phyloP scores from a whole-genome alignment of 768 basidiomycete genomes.

The Hygrocybe coccinea region DNA sequence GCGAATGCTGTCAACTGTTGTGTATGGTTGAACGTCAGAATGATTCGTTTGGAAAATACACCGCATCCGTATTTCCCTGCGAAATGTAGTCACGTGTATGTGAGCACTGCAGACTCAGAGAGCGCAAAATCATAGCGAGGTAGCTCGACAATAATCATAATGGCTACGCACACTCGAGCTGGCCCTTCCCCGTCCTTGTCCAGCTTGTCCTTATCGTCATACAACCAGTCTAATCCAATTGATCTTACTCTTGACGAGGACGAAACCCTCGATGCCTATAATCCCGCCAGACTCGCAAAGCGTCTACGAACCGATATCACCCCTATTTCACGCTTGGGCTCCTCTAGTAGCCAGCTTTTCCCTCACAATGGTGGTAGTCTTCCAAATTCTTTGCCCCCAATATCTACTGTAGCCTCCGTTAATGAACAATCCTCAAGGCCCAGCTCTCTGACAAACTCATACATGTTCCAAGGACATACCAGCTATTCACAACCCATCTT shows the following conservation, averaged over 20 bases:
- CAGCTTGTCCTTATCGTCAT: conserved; percentile 35
- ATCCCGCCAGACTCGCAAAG: conserved; percentile 34
- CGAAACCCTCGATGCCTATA: conserved; percentile 37
- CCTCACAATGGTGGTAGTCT: conserved; percentile 2
- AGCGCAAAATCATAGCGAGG: no score
- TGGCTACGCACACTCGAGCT: conserved; percentile 25
- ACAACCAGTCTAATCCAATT: conserved; percentile 51
- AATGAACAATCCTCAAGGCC: conserved; percentile 8
- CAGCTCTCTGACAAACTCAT: conserved; percentile 8
- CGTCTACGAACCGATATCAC: conserved; percentile 37
- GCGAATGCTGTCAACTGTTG: no score
- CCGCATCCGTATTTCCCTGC: no score
- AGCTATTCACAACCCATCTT: not conserved
- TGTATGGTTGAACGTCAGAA: no score
- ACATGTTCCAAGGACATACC: conserved; percentile 14
- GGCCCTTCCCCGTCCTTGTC: conserved; percentile 30
- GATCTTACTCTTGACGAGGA: conserved; percentile 72
- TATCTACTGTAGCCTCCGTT: conserved; percentile 22
- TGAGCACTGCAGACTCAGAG: no score
- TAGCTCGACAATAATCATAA: conserved; percentile 8
- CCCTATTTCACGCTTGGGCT: not conserved
- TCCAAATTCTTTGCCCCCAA: conserved; percentile 5
- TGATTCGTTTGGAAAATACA: no score
- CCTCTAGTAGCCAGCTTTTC: not conserved
- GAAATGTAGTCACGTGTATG: no score